Conservation (phyloP, 2,329 filamentous ascomycete species). For the Exophiala dermatitidis region DNA sequence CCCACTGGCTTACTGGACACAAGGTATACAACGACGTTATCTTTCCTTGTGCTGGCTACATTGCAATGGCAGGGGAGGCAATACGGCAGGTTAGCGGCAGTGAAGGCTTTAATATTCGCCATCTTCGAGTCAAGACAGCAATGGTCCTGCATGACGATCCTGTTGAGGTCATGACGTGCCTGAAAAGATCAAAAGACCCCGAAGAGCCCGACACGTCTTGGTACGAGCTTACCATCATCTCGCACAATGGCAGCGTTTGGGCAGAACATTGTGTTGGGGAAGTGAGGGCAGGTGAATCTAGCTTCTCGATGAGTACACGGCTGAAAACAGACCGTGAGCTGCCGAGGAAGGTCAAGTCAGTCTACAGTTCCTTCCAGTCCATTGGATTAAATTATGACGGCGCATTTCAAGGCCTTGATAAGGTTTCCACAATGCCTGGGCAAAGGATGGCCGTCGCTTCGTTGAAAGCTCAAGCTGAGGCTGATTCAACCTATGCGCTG, state of each 20-base stretch:
- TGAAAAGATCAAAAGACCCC: constrained; percentile 5
- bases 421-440: background rate
- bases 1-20: constrained; percentile 32
- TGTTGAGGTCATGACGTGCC: constrained; percentile 18
- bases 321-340: background rate
- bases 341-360: background rate
- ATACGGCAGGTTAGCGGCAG: constrained; percentile 4
- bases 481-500: constrained; percentile 2
- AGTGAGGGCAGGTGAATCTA: background rate
- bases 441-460: background rate
- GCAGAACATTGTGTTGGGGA: background rate
- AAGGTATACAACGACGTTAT: constrained; percentile 23
- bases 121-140: constrained; percentile 20
- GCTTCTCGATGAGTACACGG: background rate
- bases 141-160: constrained; percentile 8
- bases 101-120: constrained; percentile 19
- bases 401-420: background rate
- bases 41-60: constrained; percentile 30
- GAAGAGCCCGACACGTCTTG: background rate
- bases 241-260: background rate
- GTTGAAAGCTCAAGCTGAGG: background rate
- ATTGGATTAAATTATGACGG: background rate
- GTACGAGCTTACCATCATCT: constrained; percentile 1
- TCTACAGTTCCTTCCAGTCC: background rate
- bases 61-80: constrained; percentile 26